A percentile compares a stretch with the other conserved stretches of the same genome.
These are phyloP conservation scores for Hanseniaspora thailandica DNA, from an alignment of 805 yeast genomes.

Conservation along the genomic window DNA sequence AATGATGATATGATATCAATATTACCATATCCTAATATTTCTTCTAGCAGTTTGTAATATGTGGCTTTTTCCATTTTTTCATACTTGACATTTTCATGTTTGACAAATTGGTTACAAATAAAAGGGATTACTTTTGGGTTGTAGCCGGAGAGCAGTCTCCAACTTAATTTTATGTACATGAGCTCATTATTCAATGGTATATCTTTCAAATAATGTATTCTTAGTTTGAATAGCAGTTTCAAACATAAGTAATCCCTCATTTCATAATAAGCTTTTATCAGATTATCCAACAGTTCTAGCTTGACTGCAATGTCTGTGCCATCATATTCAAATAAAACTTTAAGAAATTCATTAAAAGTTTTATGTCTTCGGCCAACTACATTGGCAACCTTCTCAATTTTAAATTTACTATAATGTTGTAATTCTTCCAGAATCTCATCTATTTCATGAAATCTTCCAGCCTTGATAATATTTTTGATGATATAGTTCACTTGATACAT, in stretches of 20 bases:
- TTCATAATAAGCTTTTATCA: slow-evolving; percentile 11
- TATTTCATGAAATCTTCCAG: slow-evolving; percentile 2
- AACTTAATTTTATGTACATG: slow-evolving; percentile 1
- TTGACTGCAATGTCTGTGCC: not conserved
- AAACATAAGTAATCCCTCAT: not conserved
- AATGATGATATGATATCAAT: not conserved
- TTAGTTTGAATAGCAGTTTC: slow-evolving; percentile 1
- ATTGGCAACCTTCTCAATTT: too few species aligned
- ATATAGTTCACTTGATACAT: slow-evolving; percentile 2
- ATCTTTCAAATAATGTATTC: not conserved
- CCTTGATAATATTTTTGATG: slow-evolving; percentile 1
- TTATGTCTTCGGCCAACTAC: too few species aligned
- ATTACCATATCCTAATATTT: not conserved
- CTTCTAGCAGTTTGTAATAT: slow-evolving; percentile 1
- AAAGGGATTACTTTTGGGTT: not conserved
- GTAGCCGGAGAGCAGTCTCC: slow-evolving; percentile 2
- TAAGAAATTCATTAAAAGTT: not conserved
- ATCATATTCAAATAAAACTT: not conserved
- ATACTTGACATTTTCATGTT: not conserved
- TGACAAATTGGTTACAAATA: not conserved
- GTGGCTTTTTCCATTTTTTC: not conserved
- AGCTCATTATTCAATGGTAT: not conserved
- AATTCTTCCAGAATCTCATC: not conserved
- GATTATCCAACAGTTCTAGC: not conserved
- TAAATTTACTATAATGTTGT: too few species aligned